Evolutionary conservation across 805 yeast genomes (phyloP).

Genomic region (Wickerhamiella azyma): DNA sequence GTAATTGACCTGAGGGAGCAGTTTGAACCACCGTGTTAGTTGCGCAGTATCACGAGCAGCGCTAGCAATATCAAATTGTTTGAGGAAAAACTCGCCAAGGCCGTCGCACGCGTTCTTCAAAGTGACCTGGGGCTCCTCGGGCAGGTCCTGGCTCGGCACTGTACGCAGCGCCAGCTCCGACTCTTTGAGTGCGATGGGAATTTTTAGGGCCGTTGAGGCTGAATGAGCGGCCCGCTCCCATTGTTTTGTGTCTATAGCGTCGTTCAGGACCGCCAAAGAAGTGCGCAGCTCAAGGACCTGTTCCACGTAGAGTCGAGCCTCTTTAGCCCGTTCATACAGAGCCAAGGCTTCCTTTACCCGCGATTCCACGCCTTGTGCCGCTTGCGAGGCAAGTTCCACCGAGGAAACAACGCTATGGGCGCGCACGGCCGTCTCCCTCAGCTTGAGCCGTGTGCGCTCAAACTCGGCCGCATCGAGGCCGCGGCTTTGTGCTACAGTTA

Average conservation of each 20-base stretch:
- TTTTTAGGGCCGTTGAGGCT: constrained; percentile 36
- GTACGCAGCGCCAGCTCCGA: constrained; percentile 66
- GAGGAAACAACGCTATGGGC: background rate
- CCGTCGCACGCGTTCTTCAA: constrained; percentile 45
- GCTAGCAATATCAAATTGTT: constrained; percentile 62
- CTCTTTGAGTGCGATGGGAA: constrained; percentile 40
- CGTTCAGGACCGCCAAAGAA: constrained; percentile 49
- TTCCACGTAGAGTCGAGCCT: constrained; percentile 50
- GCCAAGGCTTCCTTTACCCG: constrained; percentile 11
- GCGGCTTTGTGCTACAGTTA: background rate
- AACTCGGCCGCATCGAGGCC: background rate
- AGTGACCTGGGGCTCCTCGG: constrained; percentile 55
- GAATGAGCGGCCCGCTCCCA: constrained; percentile 72
- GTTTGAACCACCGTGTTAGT: constrained; percentile 64
- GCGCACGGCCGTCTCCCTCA: constrained; percentile 4
- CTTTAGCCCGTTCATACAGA: constrained; percentile 34
- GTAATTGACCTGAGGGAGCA: constrained; percentile 76
- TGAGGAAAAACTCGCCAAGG: constrained; percentile 42
- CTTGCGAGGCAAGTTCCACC: constrained; percentile 9
- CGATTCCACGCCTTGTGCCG: constrained; percentile 6
- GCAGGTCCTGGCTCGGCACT: constrained; percentile 77
- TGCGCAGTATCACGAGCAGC: constrained; percentile 46
- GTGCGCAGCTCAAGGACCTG: constrained; percentile 53
- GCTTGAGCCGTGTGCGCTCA: constrained; percentile 8
- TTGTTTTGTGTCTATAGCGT: constrained; percentile 52